Evolutionary conservation across 1,284 basidiomycete species (phyloP).

Genomic region (Apiotrichum porosum): DNA sequence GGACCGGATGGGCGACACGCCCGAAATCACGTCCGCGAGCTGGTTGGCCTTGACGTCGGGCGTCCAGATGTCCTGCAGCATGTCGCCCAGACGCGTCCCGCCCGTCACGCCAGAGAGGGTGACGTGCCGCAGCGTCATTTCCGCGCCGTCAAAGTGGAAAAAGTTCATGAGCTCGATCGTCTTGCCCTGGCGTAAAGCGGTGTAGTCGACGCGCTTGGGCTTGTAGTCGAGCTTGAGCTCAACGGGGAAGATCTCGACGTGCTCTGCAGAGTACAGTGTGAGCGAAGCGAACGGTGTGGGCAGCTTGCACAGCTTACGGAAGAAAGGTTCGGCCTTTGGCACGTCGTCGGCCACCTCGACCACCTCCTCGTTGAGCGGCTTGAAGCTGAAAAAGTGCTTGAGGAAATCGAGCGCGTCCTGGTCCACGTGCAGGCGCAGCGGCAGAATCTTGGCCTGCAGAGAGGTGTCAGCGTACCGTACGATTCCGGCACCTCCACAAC

Average conservation of each 20-base stretch:
- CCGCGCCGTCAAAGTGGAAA: conserved; percentile 98
- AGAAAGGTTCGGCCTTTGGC: conserved; percentile 49
- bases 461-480: too few species aligned
- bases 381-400: conserved; percentile 92
- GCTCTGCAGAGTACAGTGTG: conserved; percentile 31
- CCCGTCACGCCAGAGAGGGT: conserved; percentile 86
- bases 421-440: conserved; percentile 88
- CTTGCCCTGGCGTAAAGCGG: conserved; percentile 81
- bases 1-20: conserved; percentile 89
- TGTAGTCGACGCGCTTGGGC: conserved; percentile 91
- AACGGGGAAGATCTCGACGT: conserved; percentile 58
- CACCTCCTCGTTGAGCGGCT: conserved; percentile 54
- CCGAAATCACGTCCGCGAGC: conserved; percentile 94
- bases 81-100: conserved; percentile 79
- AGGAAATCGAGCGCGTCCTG: conserved; percentile 98
- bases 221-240: conserved; percentile 94
- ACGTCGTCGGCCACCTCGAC: background rate
- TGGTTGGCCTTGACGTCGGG: conserved; percentile 99
- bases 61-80: conserved; percentile 95
- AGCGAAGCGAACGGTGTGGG: background rate
- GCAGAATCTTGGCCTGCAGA: conserved; percentile 84
- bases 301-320: too few species aligned
- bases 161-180: conserved; percentile 99
- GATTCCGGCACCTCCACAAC: too few species aligned
- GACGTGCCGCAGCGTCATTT: conserved; percentile 93